Evolutionary conservation across 768 basidiomycete species (phyloP).

Genomic region (Phanerochaete carnosa): DNA sequence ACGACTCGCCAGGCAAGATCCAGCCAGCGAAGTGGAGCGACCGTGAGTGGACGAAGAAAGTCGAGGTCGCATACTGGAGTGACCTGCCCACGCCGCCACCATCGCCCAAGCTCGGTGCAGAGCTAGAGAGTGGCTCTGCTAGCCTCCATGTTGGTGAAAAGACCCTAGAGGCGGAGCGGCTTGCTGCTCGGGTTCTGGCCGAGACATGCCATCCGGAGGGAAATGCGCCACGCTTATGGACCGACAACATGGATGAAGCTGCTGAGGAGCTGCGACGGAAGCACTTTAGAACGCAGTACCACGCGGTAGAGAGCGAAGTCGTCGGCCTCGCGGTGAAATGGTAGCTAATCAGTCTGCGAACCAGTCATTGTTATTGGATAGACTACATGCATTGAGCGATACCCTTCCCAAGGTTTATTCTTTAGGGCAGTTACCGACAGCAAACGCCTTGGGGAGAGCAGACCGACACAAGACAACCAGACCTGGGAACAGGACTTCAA

Average conservation of each 20-base stretch:
- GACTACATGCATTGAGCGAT: too few relatives aligned
- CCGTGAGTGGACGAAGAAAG: constrained; percentile 76
- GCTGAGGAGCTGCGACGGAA: constrained; percentile 42
- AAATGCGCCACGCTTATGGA: constrained; percentile 24
- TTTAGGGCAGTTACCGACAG: too few relatives aligned
- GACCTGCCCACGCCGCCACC: constrained; percentile 43
- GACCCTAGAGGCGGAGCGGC: constrained; percentile 28
- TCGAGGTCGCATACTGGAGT: constrained; percentile 84
- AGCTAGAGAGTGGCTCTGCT: neutral
- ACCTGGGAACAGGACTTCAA: too few relatives aligned
- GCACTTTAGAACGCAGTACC: constrained; percentile 75
- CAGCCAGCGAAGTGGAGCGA: constrained; percentile 74
- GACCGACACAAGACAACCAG: too few relatives aligned
- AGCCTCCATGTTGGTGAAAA: neutral
- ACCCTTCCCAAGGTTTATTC: too few relatives aligned
- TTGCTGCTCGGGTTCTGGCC: constrained; percentile 36
- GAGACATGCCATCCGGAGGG: constrained; percentile 36
- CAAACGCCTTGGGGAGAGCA: too few relatives aligned
- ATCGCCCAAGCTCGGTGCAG: constrained; percentile 28
- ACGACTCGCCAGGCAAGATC: constrained; percentile 15
- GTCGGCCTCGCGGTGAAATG: constrained; percentile 42
- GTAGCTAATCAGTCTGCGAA: constrained; percentile 7
- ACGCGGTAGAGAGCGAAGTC: constrained; percentile 83
- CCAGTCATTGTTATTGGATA: too few relatives aligned
- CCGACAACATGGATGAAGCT: constrained; percentile 35